Evolutionary conservation across 768 basidiomycete species (phyloP).

Genomic region (Suillus paluster): DNA sequence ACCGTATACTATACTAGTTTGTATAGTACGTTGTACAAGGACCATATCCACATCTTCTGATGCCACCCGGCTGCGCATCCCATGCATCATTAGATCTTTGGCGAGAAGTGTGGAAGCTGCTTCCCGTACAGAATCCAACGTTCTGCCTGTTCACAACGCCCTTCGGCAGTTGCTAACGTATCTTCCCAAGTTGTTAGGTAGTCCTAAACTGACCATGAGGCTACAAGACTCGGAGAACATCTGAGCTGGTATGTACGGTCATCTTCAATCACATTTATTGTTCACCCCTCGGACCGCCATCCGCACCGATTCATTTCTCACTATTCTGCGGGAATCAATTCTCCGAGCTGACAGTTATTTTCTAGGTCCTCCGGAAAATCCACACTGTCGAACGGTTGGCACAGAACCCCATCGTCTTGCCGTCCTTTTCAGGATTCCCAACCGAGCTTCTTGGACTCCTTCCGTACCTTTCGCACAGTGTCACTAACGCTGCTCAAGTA

Average conservation of each 20-base stretch:
- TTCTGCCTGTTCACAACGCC: not conserved
- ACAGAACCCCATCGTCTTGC: not conserved
- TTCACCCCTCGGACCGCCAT: not conserved
- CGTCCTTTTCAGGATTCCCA: not conserved
- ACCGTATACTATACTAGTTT: not conserved
- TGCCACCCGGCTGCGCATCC: not conserved
- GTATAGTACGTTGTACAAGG: not conserved
- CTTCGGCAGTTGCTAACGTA: not conserved
- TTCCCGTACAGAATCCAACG: not conserved
- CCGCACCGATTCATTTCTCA: not conserved
- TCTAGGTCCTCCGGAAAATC: not conserved
- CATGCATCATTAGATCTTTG: not conserved
- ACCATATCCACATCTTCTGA: not conserved
- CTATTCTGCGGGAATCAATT: not conserved
- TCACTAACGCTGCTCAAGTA: not conserved
- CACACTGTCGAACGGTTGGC: not conserved
- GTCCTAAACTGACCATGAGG: not conserved
- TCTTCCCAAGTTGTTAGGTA: not conserved
- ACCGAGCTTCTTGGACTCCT: constrained; percentile 1
- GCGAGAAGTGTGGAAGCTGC: not conserved
- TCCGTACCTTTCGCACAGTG: not conserved
- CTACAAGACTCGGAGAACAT: not conserved
- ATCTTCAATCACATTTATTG: not conserved
- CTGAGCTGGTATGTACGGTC: not conserved
- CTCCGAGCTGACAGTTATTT: not conserved